Evolutionary conservation across 768 basidiomycete genomes (phyloP).

Genomic region (Lactarius quietus): DNA sequence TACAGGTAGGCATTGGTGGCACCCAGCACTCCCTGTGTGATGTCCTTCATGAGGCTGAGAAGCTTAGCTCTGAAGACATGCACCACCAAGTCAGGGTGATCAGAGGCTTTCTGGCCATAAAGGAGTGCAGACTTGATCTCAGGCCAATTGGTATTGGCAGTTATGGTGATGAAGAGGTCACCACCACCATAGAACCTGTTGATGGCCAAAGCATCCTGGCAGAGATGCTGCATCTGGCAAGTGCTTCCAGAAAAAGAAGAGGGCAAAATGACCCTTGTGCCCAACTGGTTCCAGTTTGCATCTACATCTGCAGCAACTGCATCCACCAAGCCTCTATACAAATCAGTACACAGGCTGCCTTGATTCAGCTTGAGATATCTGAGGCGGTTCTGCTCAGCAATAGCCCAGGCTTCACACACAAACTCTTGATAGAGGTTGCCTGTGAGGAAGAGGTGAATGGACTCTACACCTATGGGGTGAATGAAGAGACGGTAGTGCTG

Average conservation of each 20-base stretch:
- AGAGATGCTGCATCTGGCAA: too few relatives aligned
- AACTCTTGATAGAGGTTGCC: slow-evolving; percentile 3
- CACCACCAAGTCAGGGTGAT: slow-evolving; percentile 47
- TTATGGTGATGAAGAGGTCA: slow-evolving; percentile 32
- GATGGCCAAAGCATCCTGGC: too few relatives aligned
- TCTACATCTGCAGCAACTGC: neutral
- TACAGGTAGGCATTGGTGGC: slow-evolving; percentile 42
- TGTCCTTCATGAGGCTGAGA: slow-evolving; percentile 33
- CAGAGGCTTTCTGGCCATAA: slow-evolving; percentile 33
- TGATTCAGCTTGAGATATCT: neutral
- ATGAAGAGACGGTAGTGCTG: neutral
- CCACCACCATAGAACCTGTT: too few relatives aligned
- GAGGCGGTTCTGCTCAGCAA: neutral
- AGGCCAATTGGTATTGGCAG: slow-evolving; percentile 48
- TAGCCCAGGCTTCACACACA: neutral
- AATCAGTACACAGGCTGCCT: neutral
- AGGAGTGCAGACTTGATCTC: slow-evolving; percentile 22
- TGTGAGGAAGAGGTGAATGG: neutral
- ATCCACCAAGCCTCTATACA: neutral
- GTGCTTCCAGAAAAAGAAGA: neutral
- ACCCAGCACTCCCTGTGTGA: slow-evolving; percentile 44
- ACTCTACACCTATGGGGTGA: neutral
- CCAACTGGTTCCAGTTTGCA: neutral
- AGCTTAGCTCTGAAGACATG: slow-evolving; percentile 45
- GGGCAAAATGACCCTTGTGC: neutral